A percentile compares a stretch with the other conserved stretches of the same genome.
These are phyloP conservation scores for Pichia sp. DNA, from an alignment of 1,139 yeast species.

Conservation along the genomic window DNA sequence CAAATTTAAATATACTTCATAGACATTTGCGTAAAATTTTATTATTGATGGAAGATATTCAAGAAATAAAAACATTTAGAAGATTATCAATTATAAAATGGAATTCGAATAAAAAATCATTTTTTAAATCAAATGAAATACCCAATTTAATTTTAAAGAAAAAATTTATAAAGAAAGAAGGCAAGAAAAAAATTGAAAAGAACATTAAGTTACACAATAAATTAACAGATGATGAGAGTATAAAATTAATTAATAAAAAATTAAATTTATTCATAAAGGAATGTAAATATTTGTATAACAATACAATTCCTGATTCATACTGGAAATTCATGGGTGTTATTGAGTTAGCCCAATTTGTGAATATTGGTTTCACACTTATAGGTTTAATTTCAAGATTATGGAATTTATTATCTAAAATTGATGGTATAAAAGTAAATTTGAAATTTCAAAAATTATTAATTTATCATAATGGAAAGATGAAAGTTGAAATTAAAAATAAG, in stretches of 20 bases:
- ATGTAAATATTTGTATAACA: conserved; percentile 35
- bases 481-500: conserved; percentile 12
- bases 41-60: conserved; percentile 21
- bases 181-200: conserved; percentile 4
- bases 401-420: conserved; percentile 28
- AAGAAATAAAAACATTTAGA: conserved; percentile 17
- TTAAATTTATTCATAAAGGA: conserved; percentile 15
- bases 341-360: conserved; percentile 71
- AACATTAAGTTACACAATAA: conserved; percentile 1
- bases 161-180: conserved; percentile 1
- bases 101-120: conserved; percentile 7
- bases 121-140: conserved; percentile 8
- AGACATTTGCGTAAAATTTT: conserved; percentile 45
- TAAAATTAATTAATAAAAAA: conserved; percentile 18
- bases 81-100: conserved; percentile 10
- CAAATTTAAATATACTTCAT: conserved; percentile 54
- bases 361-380: conserved; percentile 64
- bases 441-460: conserved; percentile 15
- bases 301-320: conserved; percentile 45
- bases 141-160: background rate
- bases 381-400: conserved; percentile 50
- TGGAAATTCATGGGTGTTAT: conserved; percentile 61
- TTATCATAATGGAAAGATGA: background rate
- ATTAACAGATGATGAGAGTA: conserved; percentile 12
- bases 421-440: conserved; percentile 11